These are phyloP conservation scores for Penicillium hesseltinei DNA, from an alignment of 2,329 filamentous ascomycete genomes.

Conservation along the genomic window DNA sequence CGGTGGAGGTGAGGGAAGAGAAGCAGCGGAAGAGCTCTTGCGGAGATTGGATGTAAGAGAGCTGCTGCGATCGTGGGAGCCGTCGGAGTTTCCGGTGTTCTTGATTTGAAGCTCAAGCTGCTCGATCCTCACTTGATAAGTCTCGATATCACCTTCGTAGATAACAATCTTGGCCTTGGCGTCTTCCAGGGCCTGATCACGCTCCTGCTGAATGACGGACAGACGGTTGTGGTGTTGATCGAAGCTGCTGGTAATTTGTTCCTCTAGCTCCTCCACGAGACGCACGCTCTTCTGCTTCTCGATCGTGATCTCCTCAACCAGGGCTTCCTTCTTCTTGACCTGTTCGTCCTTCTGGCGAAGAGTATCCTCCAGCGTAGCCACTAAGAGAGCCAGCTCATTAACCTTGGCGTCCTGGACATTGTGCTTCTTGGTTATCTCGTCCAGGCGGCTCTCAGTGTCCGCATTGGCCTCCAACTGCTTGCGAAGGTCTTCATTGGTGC, in stretches of 20 bases:
- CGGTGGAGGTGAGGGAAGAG: conserved; percentile 88
- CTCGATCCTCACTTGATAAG: conserved; percentile 55
- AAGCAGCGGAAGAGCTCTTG: conserved; percentile 79
- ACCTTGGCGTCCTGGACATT: conserved; percentile 57
- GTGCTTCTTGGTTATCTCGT: conserved; percentile 41
- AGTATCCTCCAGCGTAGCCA: conserved; percentile 48
- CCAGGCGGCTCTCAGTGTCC: conserved; percentile 36
- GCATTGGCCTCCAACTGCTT: conserved; percentile 39
- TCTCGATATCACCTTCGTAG: conserved; percentile 68
- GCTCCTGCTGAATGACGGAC: conserved; percentile 75
- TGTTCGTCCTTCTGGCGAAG: conserved; percentile 45
- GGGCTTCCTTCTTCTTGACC: conserved; percentile 47
- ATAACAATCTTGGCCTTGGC: conserved; percentile 63
- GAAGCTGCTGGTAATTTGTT: conserved; percentile 91
- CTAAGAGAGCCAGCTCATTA: conserved; percentile 53
- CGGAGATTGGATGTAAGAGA: conserved; percentile 69
- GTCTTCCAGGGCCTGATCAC: conserved; percentile 73
- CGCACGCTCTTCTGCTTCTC: conserved; percentile 88
- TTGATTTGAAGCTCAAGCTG: conserved; percentile 62
- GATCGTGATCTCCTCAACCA: conserved; percentile 52
- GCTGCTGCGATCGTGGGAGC: conserved; percentile 54
- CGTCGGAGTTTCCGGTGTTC: conserved; percentile 36
- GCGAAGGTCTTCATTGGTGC: conserved; percentile 39
- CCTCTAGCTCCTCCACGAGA: conserved; percentile 91
- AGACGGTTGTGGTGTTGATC: conserved; percentile 92